Base-by-base conservation (phyloP, 2,329 filamentous ascomycete genomes). In the Xylaria sp. region DNA sequence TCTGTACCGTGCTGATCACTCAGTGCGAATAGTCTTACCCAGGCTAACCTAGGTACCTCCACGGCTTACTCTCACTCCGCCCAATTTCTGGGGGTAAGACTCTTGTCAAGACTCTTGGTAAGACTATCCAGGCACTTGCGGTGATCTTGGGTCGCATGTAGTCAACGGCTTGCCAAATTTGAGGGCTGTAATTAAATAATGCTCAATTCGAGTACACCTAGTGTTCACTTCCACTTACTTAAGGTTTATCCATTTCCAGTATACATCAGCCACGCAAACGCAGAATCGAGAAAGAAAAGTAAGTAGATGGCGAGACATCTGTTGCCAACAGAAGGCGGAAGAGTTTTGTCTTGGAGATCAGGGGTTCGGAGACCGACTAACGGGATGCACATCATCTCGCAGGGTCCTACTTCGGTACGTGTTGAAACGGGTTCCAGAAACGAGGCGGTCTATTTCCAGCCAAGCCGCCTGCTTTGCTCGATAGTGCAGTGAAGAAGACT, bases 311-410 rank as follows among this genome's bases (percentile, higher is more conserved):
- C 44, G 29, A 60, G 58, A 60, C 58, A 60, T 60, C 9, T 32
- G 40, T 40, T 50, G 25, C 12, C 10, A 29, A 18, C 3, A 10
- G 25, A 53, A 12, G 8, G 8, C 16, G 50, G 6, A 54, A 10
- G 9, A 16, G 51, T 5, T 60, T 51, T 57, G 54, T 40, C 54
- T 50, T 35, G 50, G 18, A 54, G 50, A 54, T 47, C 18, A 21
- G 42, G 42, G 42, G 42, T 35, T 18, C 12, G 16, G 37, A 29
- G n/a, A n/a, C 4, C 40, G 44, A 29, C 53, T 51, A n/a, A 53
- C 27, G 12, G 23, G 27, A 48, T 65, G 63, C 63, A 65, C 57
- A 65, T 65, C 63, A 65, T 65, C 63, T 35, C 21, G 57, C 57
- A 47, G 50, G 16, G 55, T 18, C 62, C 25, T 53, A 54, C 27